Conservation (phyloP, 75 land plant genomes). For the Picea glauca region DNA sequence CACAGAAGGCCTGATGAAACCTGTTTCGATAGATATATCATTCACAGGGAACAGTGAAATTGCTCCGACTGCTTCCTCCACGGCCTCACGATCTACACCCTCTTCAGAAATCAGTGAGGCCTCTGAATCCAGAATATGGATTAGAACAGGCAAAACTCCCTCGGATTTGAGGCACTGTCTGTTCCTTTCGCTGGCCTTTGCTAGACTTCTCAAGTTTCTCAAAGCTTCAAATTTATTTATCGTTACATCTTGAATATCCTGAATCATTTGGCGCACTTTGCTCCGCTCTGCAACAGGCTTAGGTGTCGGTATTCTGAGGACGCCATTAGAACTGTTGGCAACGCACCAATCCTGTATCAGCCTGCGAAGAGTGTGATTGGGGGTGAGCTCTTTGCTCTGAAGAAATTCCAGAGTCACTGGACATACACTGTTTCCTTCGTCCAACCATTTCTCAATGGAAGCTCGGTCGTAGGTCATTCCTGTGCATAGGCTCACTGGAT, state of each 20-base stretch:
- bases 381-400: constrained; percentile 48
- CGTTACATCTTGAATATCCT: constrained; percentile 11
- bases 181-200: constrained; percentile 50
- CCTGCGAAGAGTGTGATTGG: constrained; percentile 74
- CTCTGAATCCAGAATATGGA: no score
- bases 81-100: no score
- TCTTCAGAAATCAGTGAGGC: no score
- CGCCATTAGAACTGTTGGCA: constrained; percentile 17
- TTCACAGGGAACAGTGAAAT: neutral
- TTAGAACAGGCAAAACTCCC: constrained; percentile 18
- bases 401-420: constrained; percentile 74
- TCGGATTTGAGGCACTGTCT: constrained; percentile 26
- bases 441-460: constrained; percentile 71
- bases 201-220: constrained; percentile 27
- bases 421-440: constrained; percentile 59
- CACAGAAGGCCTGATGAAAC: neutral
- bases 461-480: constrained; percentile 78
- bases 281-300: constrained; percentile 24
- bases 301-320: constrained; percentile 41
- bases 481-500: constrained; percentile 78
- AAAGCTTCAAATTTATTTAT: constrained; percentile 13
- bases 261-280: constrained; percentile 24
- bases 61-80: neutral
- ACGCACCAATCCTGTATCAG: constrained; percentile 59
- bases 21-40: neutral